These are phyloP conservation scores for Corinectria fuckeliana DNA, from an alignment of 2,329 filamentous ascomycete genomes.

Conservation along the genomic window DNA sequence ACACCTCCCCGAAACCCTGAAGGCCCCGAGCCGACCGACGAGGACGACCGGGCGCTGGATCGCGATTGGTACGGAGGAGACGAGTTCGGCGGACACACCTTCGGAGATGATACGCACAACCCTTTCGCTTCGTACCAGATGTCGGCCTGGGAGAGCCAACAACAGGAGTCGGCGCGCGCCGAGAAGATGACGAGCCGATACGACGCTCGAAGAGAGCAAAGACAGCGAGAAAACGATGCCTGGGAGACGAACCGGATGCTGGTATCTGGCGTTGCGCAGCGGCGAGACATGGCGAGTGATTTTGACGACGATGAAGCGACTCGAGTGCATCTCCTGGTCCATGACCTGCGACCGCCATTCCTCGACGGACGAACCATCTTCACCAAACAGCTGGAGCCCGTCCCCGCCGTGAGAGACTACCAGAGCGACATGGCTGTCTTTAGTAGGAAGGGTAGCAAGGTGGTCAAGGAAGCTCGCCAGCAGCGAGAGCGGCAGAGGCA, in stretches of 20 bases:
- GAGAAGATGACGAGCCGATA: slow-evolving; percentile 80
- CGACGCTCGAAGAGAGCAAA: slow-evolving; percentile 76
- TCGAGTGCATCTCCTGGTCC: slow-evolving; percentile 87
- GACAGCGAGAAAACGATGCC: slow-evolving; percentile 92
- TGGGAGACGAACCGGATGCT: slow-evolving; percentile 99
- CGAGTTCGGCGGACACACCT: slow-evolving; percentile 79
- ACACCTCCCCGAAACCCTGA: slow-evolving; percentile 51
- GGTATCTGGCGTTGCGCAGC: slow-evolving; percentile 91
- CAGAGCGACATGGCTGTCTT: slow-evolving; percentile 99
- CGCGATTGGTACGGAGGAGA: slow-evolving; percentile 93
- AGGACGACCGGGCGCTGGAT: slow-evolving; percentile 79
- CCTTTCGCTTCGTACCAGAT: slow-evolving; percentile 82
- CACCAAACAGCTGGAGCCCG: slow-evolving; percentile 94
- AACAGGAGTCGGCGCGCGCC: slow-evolving; percentile 77
- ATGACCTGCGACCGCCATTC: slow-evolving; percentile 93
- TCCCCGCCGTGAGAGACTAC: slow-evolving; percentile 88
- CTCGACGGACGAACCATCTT: slow-evolving; percentile 94
- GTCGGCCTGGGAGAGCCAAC: slow-evolving; percentile 74
- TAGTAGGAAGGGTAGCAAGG: slow-evolving; percentile 90
- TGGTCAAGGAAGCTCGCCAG: slow-evolving; percentile 89
- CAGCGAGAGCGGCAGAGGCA: slow-evolving; percentile 93
- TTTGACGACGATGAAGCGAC: slow-evolving; percentile 93
- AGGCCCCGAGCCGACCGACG: slow-evolving; percentile 67
- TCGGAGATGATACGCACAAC: slow-evolving; percentile 92
- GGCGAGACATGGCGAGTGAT: slow-evolving; percentile 79